phyloP scores from a whole-genome alignment of 108 stramenopile genomes.

The Cylindrotheca fusiformis region DNA sequence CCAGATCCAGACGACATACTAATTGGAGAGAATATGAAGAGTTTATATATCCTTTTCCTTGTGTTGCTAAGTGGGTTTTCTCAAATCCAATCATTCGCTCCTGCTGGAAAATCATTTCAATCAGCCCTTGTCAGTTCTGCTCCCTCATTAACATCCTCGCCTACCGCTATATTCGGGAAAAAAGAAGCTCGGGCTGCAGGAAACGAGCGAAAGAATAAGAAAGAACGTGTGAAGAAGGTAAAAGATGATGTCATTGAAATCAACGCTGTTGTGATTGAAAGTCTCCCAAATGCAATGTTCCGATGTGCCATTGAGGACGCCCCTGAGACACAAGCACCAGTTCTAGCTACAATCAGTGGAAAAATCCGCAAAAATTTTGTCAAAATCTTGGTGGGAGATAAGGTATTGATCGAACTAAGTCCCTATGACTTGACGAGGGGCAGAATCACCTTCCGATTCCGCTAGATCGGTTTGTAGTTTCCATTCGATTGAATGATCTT shows the following conservation, averaged over 20 bases:
- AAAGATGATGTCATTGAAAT: conserved; percentile 93
- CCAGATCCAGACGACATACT: no score
- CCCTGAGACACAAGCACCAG: conserved; percentile 73
- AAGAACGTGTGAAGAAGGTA: conserved; percentile 66
- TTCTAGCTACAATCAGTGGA: conserved; percentile 89
- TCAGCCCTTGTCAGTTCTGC: neutral
- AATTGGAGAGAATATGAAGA: no score
- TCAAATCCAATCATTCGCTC: no score
- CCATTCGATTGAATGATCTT: neutral
- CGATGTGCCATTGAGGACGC: conserved; percentile 84
- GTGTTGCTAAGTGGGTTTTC: no score
- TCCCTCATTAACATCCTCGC: neutral
- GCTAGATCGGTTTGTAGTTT: no score
- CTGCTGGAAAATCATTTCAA: no score
- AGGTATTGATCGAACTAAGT: conserved; percentile 88
- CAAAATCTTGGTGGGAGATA: conserved; percentile 91
- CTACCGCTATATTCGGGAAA: conserved; percentile 60
- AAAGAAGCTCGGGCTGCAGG: conserved; percentile 76
- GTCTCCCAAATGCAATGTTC: conserved; percentile 93
- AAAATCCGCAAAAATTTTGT: conserved; percentile 93
- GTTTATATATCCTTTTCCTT: no score
- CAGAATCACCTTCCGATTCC: conserved; percentile 88
- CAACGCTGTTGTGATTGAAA: conserved; percentile 79
- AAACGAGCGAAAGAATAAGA: conserved; percentile 66
- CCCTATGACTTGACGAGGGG: conserved; percentile 95